Evolutionary conservation across 192 early-diverging fungal genomes (phyloP).

Genomic region (Phlyctochytrium bullatum): DNA sequence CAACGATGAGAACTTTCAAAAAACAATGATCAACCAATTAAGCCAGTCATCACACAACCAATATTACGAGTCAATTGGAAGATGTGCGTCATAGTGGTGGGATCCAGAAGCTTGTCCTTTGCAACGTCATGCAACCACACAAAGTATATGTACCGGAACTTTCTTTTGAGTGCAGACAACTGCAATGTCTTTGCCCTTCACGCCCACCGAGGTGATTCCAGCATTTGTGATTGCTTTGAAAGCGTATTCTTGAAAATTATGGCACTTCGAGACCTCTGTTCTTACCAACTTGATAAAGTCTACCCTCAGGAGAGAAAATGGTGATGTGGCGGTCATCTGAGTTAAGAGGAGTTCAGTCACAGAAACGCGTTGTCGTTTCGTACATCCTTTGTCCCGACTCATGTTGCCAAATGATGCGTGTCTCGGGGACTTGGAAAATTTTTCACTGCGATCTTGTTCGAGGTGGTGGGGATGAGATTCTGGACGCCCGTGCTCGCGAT

Average conservation of each 20-base stretch:
- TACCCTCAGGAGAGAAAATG: conserved; percentile 98
- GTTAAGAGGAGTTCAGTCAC: too few relatives aligned
- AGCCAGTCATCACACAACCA: conserved; percentile 98
- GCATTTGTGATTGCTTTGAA: conserved; percentile 99
- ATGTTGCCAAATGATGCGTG: too few relatives aligned
- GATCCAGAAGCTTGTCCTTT: conserved; percentile 96
- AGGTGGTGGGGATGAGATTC: too few relatives aligned
- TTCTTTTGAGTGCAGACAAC: conserved; percentile 98
- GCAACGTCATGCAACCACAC: neutral
- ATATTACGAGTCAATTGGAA: conserved; percentile 90
- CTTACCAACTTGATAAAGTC: conserved; percentile 96
- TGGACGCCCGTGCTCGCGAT: too few relatives aligned
- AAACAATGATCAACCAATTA: conserved; percentile 75
- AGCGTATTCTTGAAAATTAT: conserved; percentile 92
- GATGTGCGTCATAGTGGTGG: conserved; percentile 87
- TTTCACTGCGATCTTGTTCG: too few relatives aligned
- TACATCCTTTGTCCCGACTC: too few relatives aligned
- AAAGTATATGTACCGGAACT: conserved; percentile 67
- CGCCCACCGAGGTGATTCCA: conserved; percentile 92
- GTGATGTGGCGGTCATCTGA: conserved; percentile 97
- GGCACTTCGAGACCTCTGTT: too few relatives aligned
- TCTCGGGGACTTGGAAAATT: too few relatives aligned
- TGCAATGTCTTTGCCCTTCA: conserved; percentile 92
- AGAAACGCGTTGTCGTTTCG: too few relatives aligned
- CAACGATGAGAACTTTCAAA: neutral